A percentile compares a stretch with the other conserved stretches of the same genome.
These are phyloP conservation scores for Pseudodiploospora longispora DNA, from an alignment of 2,329 filamentous ascomycete genomes.

Conservation along the genomic window DNA sequence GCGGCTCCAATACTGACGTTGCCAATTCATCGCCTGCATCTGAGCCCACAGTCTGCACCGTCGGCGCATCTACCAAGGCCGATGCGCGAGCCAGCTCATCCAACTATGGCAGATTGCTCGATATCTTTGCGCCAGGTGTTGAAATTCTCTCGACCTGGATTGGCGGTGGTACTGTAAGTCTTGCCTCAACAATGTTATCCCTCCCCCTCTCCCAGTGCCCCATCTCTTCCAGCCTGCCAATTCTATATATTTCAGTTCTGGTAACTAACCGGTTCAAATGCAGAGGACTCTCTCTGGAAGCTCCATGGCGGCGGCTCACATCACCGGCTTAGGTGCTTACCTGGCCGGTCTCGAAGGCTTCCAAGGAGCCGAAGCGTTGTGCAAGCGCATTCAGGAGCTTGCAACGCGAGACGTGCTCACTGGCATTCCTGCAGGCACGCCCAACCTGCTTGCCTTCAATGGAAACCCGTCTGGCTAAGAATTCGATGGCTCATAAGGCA, in stretches of 20 bases:
- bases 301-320: background rate
- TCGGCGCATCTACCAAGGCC: constrained; percentile 9
- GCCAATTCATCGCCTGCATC: constrained; percentile 14
- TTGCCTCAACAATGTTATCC: background rate
- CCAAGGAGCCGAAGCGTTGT: constrained; percentile 30
- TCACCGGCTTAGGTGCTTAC: constrained; percentile 3
- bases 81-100: constrained; percentile 33
- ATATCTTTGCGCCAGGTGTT: constrained; percentile 39
- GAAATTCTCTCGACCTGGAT: constrained; percentile 37
- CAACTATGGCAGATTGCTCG: constrained; percentile 35
- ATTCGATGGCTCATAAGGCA: no score
- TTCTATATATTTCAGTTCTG: no score
- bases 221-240: constrained; percentile 16
- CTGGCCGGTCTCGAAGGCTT: constrained; percentile 3
- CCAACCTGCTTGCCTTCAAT: constrained; percentile 19
- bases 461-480: constrained; percentile 4
- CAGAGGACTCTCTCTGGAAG: constrained; percentile 1
- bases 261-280: background rate
- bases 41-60: constrained; percentile 12
- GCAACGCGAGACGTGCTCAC: constrained; percentile 15
- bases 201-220: constrained; percentile 14
- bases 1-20: constrained; percentile 26
- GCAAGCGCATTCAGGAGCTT: constrained; percentile 4
- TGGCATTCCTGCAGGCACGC: constrained; percentile 13
- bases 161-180: constrained; percentile 24